These are phyloP conservation scores for Oldenlandia corymbosa DNA, from an alignment of 257 asterid species.

Conservation along the genomic window DNA sequence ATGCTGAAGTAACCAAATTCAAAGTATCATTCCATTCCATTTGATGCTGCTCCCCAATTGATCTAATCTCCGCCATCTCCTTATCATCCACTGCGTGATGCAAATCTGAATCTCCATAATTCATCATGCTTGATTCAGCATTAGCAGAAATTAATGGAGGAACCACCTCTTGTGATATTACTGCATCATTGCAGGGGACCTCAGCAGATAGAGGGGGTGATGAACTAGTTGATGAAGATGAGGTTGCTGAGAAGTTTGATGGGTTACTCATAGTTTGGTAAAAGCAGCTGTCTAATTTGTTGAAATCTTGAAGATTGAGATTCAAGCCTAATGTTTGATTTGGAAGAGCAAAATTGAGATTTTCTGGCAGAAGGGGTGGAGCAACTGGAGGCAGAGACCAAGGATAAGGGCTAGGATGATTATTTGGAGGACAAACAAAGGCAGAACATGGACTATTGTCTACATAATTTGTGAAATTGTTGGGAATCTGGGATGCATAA, in stretches of 20 bases:
- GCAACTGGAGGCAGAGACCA: constrained; percentile 49
- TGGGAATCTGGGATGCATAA: constrained; percentile 46
- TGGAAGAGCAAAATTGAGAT: constrained; percentile 65
- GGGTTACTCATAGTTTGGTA: constrained; percentile 29
- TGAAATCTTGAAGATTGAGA: constrained; percentile 81
- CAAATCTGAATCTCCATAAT: constrained; percentile 38
- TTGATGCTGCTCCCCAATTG: constrained; percentile 84
- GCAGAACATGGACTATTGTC: constrained; percentile 41
- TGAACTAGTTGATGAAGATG: constrained; percentile 57
- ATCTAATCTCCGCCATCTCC: constrained; percentile 87
- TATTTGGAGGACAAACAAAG: constrained; percentile 33
- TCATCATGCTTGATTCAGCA: constrained; percentile 5
- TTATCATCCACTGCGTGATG: constrained; percentile 79
- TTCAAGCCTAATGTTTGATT: constrained; percentile 85
- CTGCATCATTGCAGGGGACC: constrained; percentile 32
- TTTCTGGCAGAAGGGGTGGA: constrained; percentile 49
- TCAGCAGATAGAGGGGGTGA: constrained; percentile 39
- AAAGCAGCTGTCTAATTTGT: constrained; percentile 40
- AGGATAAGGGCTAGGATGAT: constrained; percentile 40
- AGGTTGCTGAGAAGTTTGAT: constrained; percentile 47
- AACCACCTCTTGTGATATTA: constrained; percentile 18
- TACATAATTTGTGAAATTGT: constrained; percentile 25
- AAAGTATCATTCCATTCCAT: constrained; percentile 90
- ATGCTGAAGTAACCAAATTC: constrained; percentile 73
- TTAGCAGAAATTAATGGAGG: constrained; percentile 16